Conservation (phyloP, 805 yeast genomes). For the Lipomyces mesembrius region DNA sequence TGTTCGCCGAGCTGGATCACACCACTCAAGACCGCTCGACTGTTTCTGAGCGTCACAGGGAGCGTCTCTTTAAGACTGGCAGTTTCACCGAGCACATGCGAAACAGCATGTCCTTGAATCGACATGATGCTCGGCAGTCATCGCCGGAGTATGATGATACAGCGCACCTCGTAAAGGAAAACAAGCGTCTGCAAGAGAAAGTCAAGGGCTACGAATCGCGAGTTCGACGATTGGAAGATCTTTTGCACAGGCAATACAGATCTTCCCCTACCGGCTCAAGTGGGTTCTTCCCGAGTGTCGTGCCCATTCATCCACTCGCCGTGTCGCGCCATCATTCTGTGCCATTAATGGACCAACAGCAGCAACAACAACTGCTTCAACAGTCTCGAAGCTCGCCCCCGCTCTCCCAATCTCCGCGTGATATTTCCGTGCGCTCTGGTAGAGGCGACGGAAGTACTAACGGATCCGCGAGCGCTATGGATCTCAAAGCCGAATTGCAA, state of each 20-base stretch:
- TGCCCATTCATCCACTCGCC: constrained; percentile 12
- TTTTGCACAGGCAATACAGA: constrained; percentile 68
- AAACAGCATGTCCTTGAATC: constrained; percentile 26
- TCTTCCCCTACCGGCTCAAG: constrained; percentile 23
- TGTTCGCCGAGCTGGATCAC: constrained; percentile 39
- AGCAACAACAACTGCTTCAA: constrained; percentile 3
- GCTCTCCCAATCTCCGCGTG: constrained; percentile 15
- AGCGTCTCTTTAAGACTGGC: constrained; percentile 26
- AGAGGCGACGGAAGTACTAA: background rate
- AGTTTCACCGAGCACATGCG: constrained; percentile 26
- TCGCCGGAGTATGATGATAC: constrained; percentile 11
- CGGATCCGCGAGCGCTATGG: constrained; percentile 8
- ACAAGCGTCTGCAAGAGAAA: constrained; percentile 45
- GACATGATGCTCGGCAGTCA: constrained; percentile 12
- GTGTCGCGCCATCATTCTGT: constrained; percentile 23
- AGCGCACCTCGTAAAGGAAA: constrained; percentile 11
- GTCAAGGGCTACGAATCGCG: constrained; percentile 70
- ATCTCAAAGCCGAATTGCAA: constrained; percentile 21
- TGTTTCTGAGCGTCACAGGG: constrained; percentile 16
- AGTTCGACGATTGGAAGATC: constrained; percentile 74
- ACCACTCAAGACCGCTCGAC: constrained; percentile 5
- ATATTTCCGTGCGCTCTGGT: background rate
- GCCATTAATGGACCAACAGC: constrained; percentile 9
- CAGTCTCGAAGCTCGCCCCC: constrained; percentile 10
- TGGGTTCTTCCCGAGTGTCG: background rate